Percentiles rank a stretch among this genome's conserved stretches.
These are phyloP conservation scores for Sambucus nigra DNA, from an alignment of 129 eudicot genomes.

Conservation along the genomic window DNA sequence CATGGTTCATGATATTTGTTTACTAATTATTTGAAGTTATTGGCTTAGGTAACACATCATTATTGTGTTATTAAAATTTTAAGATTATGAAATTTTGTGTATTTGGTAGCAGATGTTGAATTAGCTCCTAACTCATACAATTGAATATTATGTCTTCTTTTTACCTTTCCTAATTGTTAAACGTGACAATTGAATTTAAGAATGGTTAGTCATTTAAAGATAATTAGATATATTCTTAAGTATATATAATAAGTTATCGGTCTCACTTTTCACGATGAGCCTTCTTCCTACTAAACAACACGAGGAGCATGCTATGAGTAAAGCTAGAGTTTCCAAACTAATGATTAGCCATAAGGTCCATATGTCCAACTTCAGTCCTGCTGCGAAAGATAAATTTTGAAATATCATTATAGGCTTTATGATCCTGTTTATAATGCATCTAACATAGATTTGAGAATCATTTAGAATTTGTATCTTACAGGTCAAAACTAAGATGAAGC, in stretches of 20 bases:
- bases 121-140: slow-evolving; percentile 4
- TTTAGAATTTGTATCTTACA: no score
- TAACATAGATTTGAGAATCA: no score
- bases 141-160: not conserved
- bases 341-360: slow-evolving; percentile 23
- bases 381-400: not conserved
- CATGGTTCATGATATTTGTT: no score
- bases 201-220: not conserved
- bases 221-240: not conserved
- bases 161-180: not conserved
- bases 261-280: not conserved
- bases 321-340: slow-evolving; percentile 12
- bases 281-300: slow-evolving; percentile 5
- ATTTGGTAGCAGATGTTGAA: not conserved
- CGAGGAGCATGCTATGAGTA: slow-evolving; percentile 16
- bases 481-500: no score
- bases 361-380: not conserved
- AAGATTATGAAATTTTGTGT: not conserved
- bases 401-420: not conserved
- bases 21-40: no score
- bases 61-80: no score
- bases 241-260: not conserved
- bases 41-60: no score
- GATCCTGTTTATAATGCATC: no score
- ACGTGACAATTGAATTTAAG: not conserved